A percentile compares a stretch with the other conserved stretches of the same genome.
Evolutionary conservation across 805 yeast species (phyloP).

Genomic region (Zygosaccharomyces pseudorouxii): DNA sequence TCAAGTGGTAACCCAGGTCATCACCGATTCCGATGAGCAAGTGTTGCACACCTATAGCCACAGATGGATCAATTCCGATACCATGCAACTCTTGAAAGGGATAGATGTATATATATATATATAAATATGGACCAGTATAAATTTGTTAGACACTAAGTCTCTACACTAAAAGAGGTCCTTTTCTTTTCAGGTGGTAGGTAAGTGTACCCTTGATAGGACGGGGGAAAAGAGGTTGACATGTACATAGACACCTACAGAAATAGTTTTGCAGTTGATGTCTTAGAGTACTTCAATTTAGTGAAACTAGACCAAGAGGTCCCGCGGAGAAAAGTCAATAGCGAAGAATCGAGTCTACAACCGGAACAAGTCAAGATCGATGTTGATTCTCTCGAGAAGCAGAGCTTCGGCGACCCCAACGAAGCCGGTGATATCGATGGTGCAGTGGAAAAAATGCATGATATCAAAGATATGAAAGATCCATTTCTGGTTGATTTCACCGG

Average conservation of each 20-base stretch:
- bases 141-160: too few relatives aligned
- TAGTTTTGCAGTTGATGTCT: constrained; percentile 26
- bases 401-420: background rate
- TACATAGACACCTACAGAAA: constrained; percentile 20
- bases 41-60: background rate
- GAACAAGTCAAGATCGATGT: background rate
- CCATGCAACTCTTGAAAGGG: background rate
- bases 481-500: constrained; percentile 30
- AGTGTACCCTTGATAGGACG: background rate
- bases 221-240: background rate
- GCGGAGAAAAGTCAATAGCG: background rate
- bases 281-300: constrained; percentile 18
- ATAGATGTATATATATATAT: background rate
- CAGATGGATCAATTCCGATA: background rate
- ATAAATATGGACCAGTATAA: background rate
- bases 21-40: background rate
- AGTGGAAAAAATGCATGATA: constrained; percentile 1
- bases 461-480: constrained; percentile 29
- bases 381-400: background rate
- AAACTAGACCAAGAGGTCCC: constrained; percentile 7
- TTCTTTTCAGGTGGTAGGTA: background rate
- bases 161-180: too few relatives aligned
- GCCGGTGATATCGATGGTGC: constrained; percentile 1
- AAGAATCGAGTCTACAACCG: background rate
- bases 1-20: background rate